Evolutionary conservation across 2,329 filamentous ascomycete species (phyloP), one percentile per base, ranked within the genome.

Genomic region (Leptoxyphium fumago): DNA sequence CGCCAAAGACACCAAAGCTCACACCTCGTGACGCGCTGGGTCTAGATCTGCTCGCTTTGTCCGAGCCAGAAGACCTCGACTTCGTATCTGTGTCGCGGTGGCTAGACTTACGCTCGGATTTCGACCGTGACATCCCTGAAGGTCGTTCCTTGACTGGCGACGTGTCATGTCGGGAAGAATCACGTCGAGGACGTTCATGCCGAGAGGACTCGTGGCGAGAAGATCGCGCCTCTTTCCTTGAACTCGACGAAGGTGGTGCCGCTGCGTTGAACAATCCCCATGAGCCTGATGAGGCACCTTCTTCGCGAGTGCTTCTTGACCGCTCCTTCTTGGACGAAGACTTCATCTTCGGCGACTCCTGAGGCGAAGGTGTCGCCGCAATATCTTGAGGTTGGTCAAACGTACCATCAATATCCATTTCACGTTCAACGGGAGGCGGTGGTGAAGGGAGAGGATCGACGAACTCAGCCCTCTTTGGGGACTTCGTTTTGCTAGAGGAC

Each of bases 201-300:
- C 32, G 32, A 5, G 32, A 36, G 9, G 32, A 36, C 9, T 36
- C 32, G 15, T 13, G 11, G 3, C 32, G 32, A 13, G 32, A 36
- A 36, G 32, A 36, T 36, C 32, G 32, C 9, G 32, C 15, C 5
- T 36, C 32, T 49, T 2, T 28, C 17, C 55, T 49, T 47, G n/a
- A 50, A 52, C 41, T 51, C 9, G 32, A 36, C 45, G 55, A 53
- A 8, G 50, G 52, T 17, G 58, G 54, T 21, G 59, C 60, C 40
- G 73, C 67, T 13, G 77, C 72, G 14, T 74, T 76, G 82, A 82
- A 89, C 60, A 78, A 77, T 30, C 79, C 81, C 85, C 86, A 91
- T 10, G 75, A 62, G 3, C 21, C 21, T 17, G 61, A 70, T n/a
- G 64, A 36, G 11, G 32, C 64, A 30, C 71, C 72, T 46, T 75